Base-by-base conservation (phyloP, 805 yeast species). In the Sungouiella blattae region DNA sequence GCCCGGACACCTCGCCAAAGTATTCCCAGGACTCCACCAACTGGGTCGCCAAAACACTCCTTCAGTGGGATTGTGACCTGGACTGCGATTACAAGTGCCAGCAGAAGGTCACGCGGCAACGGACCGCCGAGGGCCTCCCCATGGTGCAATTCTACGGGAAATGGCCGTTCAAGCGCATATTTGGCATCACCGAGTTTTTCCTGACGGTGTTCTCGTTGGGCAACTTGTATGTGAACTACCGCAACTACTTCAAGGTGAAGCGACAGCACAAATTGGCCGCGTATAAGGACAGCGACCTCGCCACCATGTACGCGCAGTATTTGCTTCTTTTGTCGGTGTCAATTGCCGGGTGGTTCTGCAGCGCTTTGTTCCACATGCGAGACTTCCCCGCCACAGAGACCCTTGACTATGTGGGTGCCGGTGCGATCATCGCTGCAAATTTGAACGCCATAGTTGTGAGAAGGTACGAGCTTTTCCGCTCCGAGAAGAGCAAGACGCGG, bases 141-240 rank as follows among this genome's bases (percentile, higher is more conserved):
- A 47, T 59, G 44, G 70, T 65, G n/a, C 68, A 67, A 39, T 67
- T 65, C 40, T 50, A 53, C 32, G 73, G 73, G 4, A 67, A 67
- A 41, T 67, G 73, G 73, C 72, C 72, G 4, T 67, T 67, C 34
- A 37, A 32, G 5, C 46, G 71, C 20, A 47, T 66, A 1, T 49
- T 58, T 21, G 71, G 70, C 1, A 47, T 60, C 15, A 63, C 65
- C 17, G 73, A 67, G 37, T 20, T 64, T 18, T 53, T 56, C 23
- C 60, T 67, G 26, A 53, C 53, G 11, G 20, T 65, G 5, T 64
- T 67, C 36, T 62, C 69, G 8, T 16, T 60, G 14, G 62, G 58
- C 7, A 67, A 67, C 36, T 54, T 66, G n/a, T 50, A 53, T 28
- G 57, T 58, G 33, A 63, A 64, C 43, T 61, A 55, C 36, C 38